Evolutionary conservation across 2,329 filamentous ascomycete species (phyloP), one percentile per base, ranked within the genome.

Genomic region (Botrytis byssoidea): DNA sequence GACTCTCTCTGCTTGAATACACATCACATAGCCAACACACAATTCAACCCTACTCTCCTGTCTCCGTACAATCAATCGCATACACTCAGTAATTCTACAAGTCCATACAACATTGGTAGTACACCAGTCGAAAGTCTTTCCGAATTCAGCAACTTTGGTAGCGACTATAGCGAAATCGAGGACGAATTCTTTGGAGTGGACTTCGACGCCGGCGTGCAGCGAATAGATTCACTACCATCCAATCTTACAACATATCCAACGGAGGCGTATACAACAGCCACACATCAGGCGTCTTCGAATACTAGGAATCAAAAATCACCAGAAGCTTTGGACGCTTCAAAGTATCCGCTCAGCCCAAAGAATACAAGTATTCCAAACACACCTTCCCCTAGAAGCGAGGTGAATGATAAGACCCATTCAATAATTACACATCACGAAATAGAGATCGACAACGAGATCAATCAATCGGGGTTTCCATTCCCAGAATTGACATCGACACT

Each of bases 121-220:
- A 80, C 78, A 20, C 76, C 78, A 25, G 79, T 78, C 46, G 80
- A 79, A 60, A 79, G 77, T 64, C 51, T 77, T 42, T 80, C 77
- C 35, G 79, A 79, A 16, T 80, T 79, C 60, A 81, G 78, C 73
- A 77, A 75, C 59, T 79, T 79, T 73, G 77, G 78, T 42, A 80
- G 79, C 71, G 79, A 81, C 42, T 76, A 78, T 72, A 77, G 77
- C 69, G 78, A 80, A 12, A 51, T 77, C 40, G 79, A 79, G 42
- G 80, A 82, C 74, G 77, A 77, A 44, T 82, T 80, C 77, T 79
- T 80, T 59, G 80, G 80, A 16, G 80, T 81, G n/a, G 78, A 81
- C 76, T 81, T 81, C 63, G 78, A 78, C 75, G 77, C 76, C 46
- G 77, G 77, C 29, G 77, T 78, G 42, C 76, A 77, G 32, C 76